Evolutionary conservation across 2,329 filamentous ascomycete genomes (phyloP), one percentile per base, ranked within the genome.

Genomic region (Fusarium sarcochroum): DNA sequence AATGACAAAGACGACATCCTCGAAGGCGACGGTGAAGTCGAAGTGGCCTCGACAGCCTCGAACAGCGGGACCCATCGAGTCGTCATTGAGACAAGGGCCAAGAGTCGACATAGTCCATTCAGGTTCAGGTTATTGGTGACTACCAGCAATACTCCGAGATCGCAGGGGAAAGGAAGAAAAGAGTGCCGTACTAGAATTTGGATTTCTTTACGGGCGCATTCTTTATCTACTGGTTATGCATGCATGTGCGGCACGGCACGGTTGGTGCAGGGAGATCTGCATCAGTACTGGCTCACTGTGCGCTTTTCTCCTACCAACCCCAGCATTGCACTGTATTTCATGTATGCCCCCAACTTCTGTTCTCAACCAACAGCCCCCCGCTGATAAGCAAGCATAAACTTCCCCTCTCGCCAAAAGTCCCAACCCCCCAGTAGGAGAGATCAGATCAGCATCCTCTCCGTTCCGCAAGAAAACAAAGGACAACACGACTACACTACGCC

Each of bases 231-330:
- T 30, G 48, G 18, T 34, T 1, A 14, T 20, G 48, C 34, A 50
- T 50, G 48, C 23, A 27, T 50, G 34, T 50, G 48, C 34, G 48
- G 48, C 48, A 30, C 48, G 37, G 48, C 47, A 25, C 23, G 23
- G 23, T 7, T 25, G 23, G 23, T 27, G 47, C 7, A 40, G 7
- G n/a, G n/a, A 14, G 23, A 50, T 50, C 47, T 40, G 47, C 47
- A 40, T 7, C 23, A 5, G 7, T 5, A 34, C 40, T 50, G 34
- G 34, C 37, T 20, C 11, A 8, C 13, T 5, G 32, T 49, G 34
- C 34, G 17, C n/a, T 40, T 23, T 27, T 40, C 7, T 34, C 23
- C 47, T n/a, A 21, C 34, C 7, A 21, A n/a, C 34, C n/a, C n/a
- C n/a, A 20, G 8, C 23, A 5, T n/a, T n/a, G 34, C 34, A 50